Conservation (phyloP, 73 alveolate species). For the Paramecium pentaurelia region DNA sequence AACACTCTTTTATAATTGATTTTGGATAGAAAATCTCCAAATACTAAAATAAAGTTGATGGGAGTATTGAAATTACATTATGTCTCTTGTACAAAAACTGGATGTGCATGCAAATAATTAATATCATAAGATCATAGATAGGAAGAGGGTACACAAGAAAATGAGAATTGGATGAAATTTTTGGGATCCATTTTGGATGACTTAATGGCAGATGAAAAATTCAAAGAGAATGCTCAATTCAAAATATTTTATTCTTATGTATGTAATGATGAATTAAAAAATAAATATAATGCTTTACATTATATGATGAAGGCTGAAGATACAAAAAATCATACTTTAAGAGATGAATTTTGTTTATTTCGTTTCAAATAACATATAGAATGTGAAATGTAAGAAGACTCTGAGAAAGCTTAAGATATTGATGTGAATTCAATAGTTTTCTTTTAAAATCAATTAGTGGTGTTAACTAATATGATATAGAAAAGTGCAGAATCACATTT, state of each 20-base stretch:
- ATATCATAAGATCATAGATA: neutral
- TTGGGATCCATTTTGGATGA: constrained; percentile 13
- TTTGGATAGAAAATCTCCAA: constrained; percentile 15
- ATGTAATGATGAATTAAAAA: constrained; percentile 24
- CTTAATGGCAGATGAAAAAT: constrained; percentile 17
- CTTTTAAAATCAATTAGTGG: constrained; percentile 46
- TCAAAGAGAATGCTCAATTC: constrained; percentile 35
- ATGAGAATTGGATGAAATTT: constrained; percentile 29
- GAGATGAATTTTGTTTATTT: constrained; percentile 56
- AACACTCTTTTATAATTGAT: neutral
- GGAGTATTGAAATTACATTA: constrained; percentile 52
- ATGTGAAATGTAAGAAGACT: constrained; percentile 54
- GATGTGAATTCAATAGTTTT: constrained; percentile 50
- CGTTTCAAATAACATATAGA: constrained; percentile 54
- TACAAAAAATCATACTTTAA: constrained; percentile 34
- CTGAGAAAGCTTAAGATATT: constrained; percentile 36
- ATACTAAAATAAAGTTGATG: constrained; percentile 16
- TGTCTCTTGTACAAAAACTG: constrained; percentile 18
- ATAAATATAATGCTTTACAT: constrained; percentile 54
- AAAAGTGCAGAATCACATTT: constrained; percentile 51
- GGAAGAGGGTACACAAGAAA: neutral
- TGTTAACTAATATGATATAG: constrained; percentile 7
- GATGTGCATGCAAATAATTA: constrained; percentile 9
- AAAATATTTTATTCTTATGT: constrained; percentile 46
- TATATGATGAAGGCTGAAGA: constrained; percentile 61